Conservation (phyloP, 805 yeast genomes). For the Lipomyces japonicus region DNA sequence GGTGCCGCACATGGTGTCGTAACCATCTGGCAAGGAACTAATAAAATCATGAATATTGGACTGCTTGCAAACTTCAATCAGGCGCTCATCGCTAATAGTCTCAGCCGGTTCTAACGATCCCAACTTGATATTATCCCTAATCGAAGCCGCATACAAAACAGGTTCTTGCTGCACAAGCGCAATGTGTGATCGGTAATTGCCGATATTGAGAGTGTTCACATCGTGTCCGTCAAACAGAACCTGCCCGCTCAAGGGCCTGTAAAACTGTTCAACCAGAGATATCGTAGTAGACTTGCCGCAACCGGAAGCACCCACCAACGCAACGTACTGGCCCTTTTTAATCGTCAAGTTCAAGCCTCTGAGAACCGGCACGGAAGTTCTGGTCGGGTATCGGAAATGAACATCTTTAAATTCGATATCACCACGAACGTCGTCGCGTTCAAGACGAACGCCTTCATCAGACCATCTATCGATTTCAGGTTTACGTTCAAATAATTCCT, state of each 20-base stretch:
- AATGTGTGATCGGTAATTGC: constrained; percentile 49
- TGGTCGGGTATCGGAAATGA: constrained; percentile 35
- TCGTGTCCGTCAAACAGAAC: constrained; percentile 83
- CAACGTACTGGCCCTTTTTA: constrained; percentile 82
- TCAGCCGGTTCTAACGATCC: constrained; percentile 22
- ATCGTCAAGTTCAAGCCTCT: constrained; percentile 31
- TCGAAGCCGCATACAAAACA: constrained; percentile 67
- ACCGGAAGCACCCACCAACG: constrained; percentile 88
- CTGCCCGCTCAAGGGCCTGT: constrained; percentile 45
- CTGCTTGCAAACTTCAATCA: constrained; percentile 44
- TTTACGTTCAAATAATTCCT: constrained; percentile 35
- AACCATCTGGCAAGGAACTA: constrained; percentile 49
- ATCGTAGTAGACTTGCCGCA: constrained; percentile 44
- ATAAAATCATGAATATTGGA: constrained; percentile 55
- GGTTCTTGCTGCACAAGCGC: constrained; percentile 62
- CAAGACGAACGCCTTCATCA: constrained; percentile 31
- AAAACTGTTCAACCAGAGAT: constrained; percentile 54
- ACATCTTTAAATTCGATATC: constrained; percentile 47
- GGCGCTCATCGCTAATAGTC: constrained; percentile 40
- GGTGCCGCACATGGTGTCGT: constrained; percentile 49
- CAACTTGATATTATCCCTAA: constrained; percentile 65
- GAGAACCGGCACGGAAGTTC: constrained; percentile 33
- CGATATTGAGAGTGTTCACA: constrained; percentile 58
- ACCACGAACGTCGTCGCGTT: constrained; percentile 44
- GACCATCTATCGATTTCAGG: constrained; percentile 40